Evolutionary conservation across 116 monocot genomes (phyloP).

Genomic region (Zostera marina): DNA sequence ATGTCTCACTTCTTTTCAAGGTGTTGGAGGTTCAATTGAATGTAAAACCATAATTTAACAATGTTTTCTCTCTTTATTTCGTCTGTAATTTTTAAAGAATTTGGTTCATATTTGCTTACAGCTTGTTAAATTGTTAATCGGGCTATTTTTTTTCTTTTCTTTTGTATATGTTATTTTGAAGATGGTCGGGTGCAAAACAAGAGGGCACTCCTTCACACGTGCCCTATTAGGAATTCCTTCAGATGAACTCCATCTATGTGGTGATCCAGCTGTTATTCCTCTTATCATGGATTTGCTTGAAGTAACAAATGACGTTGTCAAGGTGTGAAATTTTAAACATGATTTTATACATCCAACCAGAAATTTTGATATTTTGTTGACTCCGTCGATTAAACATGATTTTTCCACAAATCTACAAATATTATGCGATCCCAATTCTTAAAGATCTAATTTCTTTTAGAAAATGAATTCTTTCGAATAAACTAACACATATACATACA

Average conservation of each 20-base stretch:
- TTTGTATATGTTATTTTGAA: conserved; percentile 10
- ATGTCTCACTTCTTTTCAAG: too few relatives aligned
- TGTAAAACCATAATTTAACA: too few relatives aligned
- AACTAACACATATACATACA: too few relatives aligned
- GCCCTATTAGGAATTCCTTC: conserved; percentile 80
- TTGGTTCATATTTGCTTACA: neutral
- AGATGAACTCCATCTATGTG: conserved; percentile 94
- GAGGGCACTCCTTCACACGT: conserved; percentile 92
- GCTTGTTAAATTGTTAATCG: neutral
- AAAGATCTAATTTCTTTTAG: too few relatives aligned
- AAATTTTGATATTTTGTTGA: neutral
- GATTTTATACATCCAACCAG: too few relatives aligned
- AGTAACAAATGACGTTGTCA: conserved; percentile 58
- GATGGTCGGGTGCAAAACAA: conserved; percentile 85
- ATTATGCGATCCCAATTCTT: too few relatives aligned
- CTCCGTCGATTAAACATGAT: neutral
- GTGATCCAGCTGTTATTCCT: conserved; percentile 90
- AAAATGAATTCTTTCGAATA: too few relatives aligned
- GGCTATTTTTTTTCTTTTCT: neutral
- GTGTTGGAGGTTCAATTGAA: too few relatives aligned
- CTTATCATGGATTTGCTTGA: conserved; percentile 80
- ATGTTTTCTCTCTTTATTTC: too few relatives aligned
- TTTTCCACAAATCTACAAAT: too few relatives aligned
- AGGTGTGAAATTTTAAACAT: conserved; percentile 24
- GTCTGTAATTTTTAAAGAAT: too few relatives aligned